phyloP scores from a whole-genome alignment of 352 stramenopile genomes.

The Pythium rishiriense region DNA sequence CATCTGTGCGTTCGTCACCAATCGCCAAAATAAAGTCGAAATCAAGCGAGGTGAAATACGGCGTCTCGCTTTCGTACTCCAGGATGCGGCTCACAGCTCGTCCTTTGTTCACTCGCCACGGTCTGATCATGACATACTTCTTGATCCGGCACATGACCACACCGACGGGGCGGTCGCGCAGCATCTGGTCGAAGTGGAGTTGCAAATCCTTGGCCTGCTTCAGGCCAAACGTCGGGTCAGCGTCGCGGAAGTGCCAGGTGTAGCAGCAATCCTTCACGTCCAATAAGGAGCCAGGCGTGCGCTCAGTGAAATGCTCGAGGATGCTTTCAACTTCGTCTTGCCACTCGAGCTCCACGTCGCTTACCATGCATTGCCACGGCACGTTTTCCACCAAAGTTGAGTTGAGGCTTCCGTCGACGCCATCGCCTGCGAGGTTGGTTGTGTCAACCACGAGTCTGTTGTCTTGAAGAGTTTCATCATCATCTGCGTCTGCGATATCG shows the following conservation, averaged over 20 bases:
- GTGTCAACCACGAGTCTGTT: not conserved
- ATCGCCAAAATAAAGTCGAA: slow-evolving; percentile 88
- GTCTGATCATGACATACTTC: slow-evolving; percentile 88
- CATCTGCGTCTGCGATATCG: slow-evolving; percentile 7
- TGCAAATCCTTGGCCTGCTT: slow-evolving; percentile 90
- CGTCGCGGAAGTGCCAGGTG: slow-evolving; percentile 88
- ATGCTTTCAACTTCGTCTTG: slow-evolving; percentile 78
- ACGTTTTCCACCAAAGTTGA: slow-evolving; percentile 32
- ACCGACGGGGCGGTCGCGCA: slow-evolving; percentile 77
- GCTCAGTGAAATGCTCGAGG: slow-evolving; percentile 86
- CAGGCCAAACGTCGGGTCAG: slow-evolving; percentile 80
- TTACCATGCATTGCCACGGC: slow-evolving; percentile 83
- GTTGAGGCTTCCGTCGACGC: not conserved
- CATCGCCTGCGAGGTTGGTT: not conserved
- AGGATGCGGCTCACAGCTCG: slow-evolving; percentile 81
- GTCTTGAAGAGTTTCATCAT: not conserved
- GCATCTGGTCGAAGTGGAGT: slow-evolving; percentile 89
- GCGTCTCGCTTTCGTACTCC: slow-evolving; percentile 79
- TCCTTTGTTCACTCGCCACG: slow-evolving; percentile 86
- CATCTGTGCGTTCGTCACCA: slow-evolving; percentile 84
- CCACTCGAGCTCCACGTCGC: slow-evolving; percentile 79
- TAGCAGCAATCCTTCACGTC: slow-evolving; percentile 87
- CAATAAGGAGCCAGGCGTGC: slow-evolving; percentile 81
- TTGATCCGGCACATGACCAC: slow-evolving; percentile 89
- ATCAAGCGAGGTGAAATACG: slow-evolving; percentile 69